These are phyloP conservation scores for Cudoniella acicularis DNA, from an alignment of 495 filamentous ascomycete species.

Conservation along the genomic window DNA sequence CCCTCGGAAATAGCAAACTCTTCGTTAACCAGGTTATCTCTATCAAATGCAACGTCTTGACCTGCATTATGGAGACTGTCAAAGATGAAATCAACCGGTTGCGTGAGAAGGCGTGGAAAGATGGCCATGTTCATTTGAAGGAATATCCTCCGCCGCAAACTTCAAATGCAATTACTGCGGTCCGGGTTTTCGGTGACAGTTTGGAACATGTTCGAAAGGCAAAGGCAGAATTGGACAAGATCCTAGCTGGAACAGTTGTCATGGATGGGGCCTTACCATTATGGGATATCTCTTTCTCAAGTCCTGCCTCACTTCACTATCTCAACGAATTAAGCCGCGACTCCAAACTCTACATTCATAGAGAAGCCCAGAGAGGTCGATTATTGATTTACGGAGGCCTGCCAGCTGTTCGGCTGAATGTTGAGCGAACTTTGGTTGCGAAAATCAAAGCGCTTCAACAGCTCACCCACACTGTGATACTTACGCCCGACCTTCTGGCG, in stretches of 20 bases:
- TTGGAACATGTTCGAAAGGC: constrained; percentile 32
- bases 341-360: too few species aligned
- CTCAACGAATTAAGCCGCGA: too few species aligned
- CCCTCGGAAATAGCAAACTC: constrained; percentile 25
- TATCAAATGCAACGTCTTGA: constrained; percentile 33
- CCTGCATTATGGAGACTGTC: constrained; percentile 34
- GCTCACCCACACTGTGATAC: neutral
- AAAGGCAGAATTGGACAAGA: constrained; percentile 33
- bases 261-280: too few species aligned
- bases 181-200: constrained; percentile 42
- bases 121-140: constrained; percentile 27
- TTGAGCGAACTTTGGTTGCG: neutral
- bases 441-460: neutral
- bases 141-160: constrained; percentile 23
- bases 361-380: constrained; percentile 26
- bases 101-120: constrained; percentile 26
- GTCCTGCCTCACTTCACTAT: too few species aligned
- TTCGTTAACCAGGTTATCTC: constrained; percentile 30
- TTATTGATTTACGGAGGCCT: constrained; percentile 29
- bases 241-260: too few species aligned
- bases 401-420: constrained; percentile 7
- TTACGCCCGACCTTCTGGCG: constrained; percentile 4
- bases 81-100: constrained; percentile 27
- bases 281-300: too few species aligned
- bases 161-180: constrained; percentile 15